phyloP scores from a whole-genome alignment of 2,329 filamentous ascomycete genomes.

The Neopestalotiopsis sp. region DNA sequence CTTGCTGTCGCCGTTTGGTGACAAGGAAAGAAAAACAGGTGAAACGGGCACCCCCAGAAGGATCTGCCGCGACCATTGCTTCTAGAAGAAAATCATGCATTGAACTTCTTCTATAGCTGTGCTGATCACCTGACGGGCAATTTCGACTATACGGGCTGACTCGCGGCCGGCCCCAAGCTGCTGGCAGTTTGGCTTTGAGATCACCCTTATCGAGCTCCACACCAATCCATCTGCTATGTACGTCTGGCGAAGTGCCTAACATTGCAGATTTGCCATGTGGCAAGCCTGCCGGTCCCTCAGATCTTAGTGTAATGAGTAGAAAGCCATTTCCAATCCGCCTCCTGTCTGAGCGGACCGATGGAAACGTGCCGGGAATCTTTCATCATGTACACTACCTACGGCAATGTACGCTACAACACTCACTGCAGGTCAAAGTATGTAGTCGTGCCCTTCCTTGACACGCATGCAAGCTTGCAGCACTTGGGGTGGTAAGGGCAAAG shows the following conservation, averaged over 20 bases:
- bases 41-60: not conserved
- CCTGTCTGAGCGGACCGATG: conserved; percentile 3
- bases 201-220: not conserved
- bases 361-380: not conserved
- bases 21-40: not conserved
- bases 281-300: too few species aligned
- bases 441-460: not conserved
- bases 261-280: not conserved
- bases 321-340: too few species aligned
- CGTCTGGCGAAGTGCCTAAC: not conserved
- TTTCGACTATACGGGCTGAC: not conserved
- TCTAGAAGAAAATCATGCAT: not conserved
- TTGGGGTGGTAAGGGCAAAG: not conserved
- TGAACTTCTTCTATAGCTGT: not conserved
- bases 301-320: too few species aligned
- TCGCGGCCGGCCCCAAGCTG: not conserved
- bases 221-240: not conserved
- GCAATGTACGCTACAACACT: too few species aligned
- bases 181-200: conserved; percentile 1
- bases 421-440: not conserved
- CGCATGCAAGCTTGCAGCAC: not conserved
- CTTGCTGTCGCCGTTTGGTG: not conserved
- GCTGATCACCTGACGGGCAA: not conserved
- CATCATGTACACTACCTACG: not conserved
- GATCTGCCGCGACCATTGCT: not conserved